Percentiles rank a stretch among this genome's conserved stretches.
phyloP scores from a whole-genome alignment of 768 basidiomycete genomes.

The Tremella yokohamensis region DNA sequence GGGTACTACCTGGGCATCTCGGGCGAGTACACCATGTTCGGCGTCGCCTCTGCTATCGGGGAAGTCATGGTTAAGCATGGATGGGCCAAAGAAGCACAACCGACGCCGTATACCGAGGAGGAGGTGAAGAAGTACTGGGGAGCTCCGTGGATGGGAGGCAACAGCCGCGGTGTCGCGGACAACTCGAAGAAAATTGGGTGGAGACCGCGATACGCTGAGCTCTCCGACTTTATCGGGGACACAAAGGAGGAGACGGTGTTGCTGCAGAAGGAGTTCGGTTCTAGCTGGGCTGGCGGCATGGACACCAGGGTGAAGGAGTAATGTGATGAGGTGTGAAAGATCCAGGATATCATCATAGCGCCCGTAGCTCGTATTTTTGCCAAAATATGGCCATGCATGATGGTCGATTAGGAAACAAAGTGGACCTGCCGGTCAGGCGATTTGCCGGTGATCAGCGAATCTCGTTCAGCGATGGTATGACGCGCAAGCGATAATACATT shows the following conservation, averaged over 20 bases:
- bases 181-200: slow-evolving; percentile 46
- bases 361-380: no score
- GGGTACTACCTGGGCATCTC: slow-evolving; percentile 48
- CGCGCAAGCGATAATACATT: background rate
- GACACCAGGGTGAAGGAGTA: slow-evolving; percentile 3
- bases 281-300: background rate
- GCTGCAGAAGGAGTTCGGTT: slow-evolving; percentile 27
- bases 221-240: slow-evolving; percentile 23
- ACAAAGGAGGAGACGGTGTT: slow-evolving; percentile 27
- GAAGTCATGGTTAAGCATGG: slow-evolving; percentile 33
- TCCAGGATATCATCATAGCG: no score
- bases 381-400: no score
- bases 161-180: slow-evolving; percentile 39
- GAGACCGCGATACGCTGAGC: slow-evolving; percentile 39
- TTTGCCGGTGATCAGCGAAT: no score
- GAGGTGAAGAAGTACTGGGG: slow-evolving; percentile 48
- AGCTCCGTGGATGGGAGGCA: slow-evolving; percentile 30
- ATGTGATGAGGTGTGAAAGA: no score
- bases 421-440: no score
- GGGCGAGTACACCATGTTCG: slow-evolving; percentile 44
- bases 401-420: no score
- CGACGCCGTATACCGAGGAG: slow-evolving; percentile 38
- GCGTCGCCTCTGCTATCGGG: slow-evolving; percentile 39
- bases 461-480: no score
- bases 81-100: slow-evolving; percentile 23